Evolutionary conservation across 306 rosid species (phyloP).

Genomic region (Pyrus communis): DNA sequence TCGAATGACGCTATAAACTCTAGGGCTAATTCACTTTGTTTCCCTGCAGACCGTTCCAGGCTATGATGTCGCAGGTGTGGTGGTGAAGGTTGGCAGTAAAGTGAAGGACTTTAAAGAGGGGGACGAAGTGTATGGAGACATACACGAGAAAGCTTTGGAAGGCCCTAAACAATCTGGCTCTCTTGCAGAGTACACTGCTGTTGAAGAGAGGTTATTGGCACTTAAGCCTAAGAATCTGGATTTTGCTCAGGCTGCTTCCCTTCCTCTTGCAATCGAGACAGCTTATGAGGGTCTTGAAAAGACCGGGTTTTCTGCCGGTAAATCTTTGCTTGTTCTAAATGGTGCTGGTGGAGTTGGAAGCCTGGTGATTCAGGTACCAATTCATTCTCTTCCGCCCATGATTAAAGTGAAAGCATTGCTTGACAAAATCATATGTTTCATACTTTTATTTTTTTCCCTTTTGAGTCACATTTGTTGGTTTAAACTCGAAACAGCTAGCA

Average conservation of each 20-base stretch:
- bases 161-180: constrained; percentile 85
- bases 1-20: not conserved
- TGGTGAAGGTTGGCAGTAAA: constrained; percentile 69
- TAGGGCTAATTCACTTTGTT: constrained; percentile 9
- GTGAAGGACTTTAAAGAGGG: constrained; percentile 78
- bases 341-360: constrained; percentile 98
- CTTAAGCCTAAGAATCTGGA: constrained; percentile 67
- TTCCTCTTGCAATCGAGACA: constrained; percentile 90
- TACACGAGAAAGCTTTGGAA: constrained; percentile 78
- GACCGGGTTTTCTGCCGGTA: constrained; percentile 72
- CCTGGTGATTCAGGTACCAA: constrained; percentile 79
- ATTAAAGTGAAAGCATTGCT: not conserved
- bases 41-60: constrained; percentile 81
- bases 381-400: not conserved
- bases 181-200: constrained; percentile 90
- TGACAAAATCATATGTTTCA: not conserved
- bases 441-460: not conserved
- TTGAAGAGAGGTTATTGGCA: constrained; percentile 74
- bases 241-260: constrained; percentile 72
- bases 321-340: constrained; percentile 82
- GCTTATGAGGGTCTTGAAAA: constrained; percentile 81
- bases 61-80: constrained; percentile 86
- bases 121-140: constrained; percentile 82
- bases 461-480: not conserved
- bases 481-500: constrained; percentile 48